These are phyloP conservation scores for Saccharomycopsis guyanensis DNA, from an alignment of 805 yeast species.

Conservation along the genomic window DNA sequence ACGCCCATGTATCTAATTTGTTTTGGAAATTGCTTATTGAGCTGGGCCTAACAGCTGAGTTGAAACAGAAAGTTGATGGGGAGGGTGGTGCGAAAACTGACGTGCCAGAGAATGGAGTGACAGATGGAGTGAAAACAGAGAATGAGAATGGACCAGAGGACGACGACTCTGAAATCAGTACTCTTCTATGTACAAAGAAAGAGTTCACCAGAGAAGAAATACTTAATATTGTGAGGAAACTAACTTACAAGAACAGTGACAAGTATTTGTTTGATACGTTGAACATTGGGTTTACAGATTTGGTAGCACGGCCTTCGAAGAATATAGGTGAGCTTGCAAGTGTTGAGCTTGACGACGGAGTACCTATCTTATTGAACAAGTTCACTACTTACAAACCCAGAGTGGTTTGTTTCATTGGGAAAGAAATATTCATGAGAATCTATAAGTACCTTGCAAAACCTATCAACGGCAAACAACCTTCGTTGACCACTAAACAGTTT, in stretches of 20 bases:
- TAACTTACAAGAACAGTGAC: constrained; percentile 34
- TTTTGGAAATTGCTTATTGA: constrained; percentile 62
- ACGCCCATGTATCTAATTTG: constrained; percentile 60
- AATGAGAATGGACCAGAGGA: not conserved
- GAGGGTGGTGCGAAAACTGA: not conserved
- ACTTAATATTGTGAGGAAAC: constrained; percentile 15
- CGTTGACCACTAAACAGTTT: constrained; percentile 29
- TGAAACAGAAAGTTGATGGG: constrained; percentile 22
- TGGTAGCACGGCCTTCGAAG: constrained; percentile 56
- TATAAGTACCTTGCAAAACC: constrained; percentile 31
- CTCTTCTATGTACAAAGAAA: not conserved
- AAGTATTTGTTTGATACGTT: constrained; percentile 33
- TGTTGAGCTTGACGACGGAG: constrained; percentile 48
- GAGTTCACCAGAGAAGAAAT: constrained; percentile 1
- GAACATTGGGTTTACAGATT: constrained; percentile 62
- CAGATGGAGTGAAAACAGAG: not conserved
- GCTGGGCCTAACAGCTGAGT: constrained; percentile 31
- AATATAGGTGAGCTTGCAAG: constrained; percentile 46
- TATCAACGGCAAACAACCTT: constrained; percentile 5
- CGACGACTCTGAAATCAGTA: constrained; percentile 18
- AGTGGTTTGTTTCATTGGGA: constrained; percentile 55
- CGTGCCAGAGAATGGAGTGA: constrained; percentile 2
- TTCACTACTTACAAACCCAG: constrained; percentile 33
- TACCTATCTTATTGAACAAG: constrained; percentile 42
- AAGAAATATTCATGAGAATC: constrained; percentile 65